Evolutionary conservation across 106 monocot species (phyloP), one percentile per base, ranked within the genome.

Genomic region (Apostasia ramifera): DNA sequence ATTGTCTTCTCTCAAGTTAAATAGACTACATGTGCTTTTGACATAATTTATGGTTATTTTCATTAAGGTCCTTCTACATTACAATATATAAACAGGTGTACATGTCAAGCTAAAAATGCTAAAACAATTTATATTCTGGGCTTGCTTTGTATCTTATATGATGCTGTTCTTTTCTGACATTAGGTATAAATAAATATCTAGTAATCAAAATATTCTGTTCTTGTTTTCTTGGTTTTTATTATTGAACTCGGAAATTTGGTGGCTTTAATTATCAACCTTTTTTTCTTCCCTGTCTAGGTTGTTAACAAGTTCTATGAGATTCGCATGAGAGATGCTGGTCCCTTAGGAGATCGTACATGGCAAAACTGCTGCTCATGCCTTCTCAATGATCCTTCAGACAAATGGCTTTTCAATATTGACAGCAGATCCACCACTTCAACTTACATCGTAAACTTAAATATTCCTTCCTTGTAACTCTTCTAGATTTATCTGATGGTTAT

Each of bases 381-480:
- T 79, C 79, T 98, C 8, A 66, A 76, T 66, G 92, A 92, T 78
- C 66, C 89, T 78, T 40, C 77, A 57, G 84, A 90, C 55, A 81
- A 77, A 43, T 98, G 97, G 97, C 76, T 57, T 61, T 98, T 87
- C 68, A 81, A 71, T 55, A 70, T 49, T 50, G 83, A 87, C 66
- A 65, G 73, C 40, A 78, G 68, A 70, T 79, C 83, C 59, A 80
- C 85, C 55, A 81, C 85, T 38, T 86, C 76, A 51, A 84, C 84
- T 73, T 93, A 98, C 85, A 98, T 98, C 76, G 97, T 93, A 90
- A 85, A 79, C 61, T 77, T 76, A 42, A 74, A 65, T 69, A 38
- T 55, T 56, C 74, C 43, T 39, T 70, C 37, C 57, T 10, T 48
- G 44, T 40, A 47, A 5, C 8, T 65, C 48, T 26, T 7, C 12